Evolutionary conservation across 768 basidiomycete species (phyloP), one percentile per base, ranked within the genome.

Genomic region (Pulveroboletus sp.): DNA sequence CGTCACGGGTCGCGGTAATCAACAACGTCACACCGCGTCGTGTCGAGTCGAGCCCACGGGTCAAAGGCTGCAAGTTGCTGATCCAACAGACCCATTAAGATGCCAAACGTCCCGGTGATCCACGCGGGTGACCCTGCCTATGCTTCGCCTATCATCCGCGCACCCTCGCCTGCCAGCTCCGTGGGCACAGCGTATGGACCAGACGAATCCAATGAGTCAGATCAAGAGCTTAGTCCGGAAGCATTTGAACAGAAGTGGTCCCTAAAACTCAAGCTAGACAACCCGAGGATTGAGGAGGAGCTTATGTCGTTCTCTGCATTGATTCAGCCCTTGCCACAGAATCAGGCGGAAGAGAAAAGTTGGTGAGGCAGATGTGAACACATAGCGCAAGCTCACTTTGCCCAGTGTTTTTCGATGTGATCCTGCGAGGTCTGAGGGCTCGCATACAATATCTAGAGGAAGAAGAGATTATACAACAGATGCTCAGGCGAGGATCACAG

Each of bases 161-260:
- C 72, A 8, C 70, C 74, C 5, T 77, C 76, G 3, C 77, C 76
- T 28, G 72, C 73, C 8, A 74, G 72, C 44, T 75, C 76, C 12
- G 67, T 77, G 43, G 75, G 72, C 33, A 76, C 76, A 37, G 66
- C 71, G n/a, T 76, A 76, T 30, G 73, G 70, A 7, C 64, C 64
- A 14, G 77, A 77, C 56, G 73, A 76, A 54, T 76, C 77, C n/a
- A 58, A 57, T 33, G 61, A 61, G n/a, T 69, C 69, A 4, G 76
- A 77, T 49, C 52, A 51, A n/a, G 68, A 67, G 50, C 60, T 77
- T 35, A 61, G 64, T 40, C 61, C 70, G 42, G 63, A 69, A 48
- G 69, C 63, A 3, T 74, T 77, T 50, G 66, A 64, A 36, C 53
- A 61, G 43, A 75, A 68, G 51, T 67, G 68, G 54, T 61, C 66